Evolutionary conservation across 768 basidiomycete species (phyloP).

Genomic region (Phylloporus rhodoxanthus): DNA sequence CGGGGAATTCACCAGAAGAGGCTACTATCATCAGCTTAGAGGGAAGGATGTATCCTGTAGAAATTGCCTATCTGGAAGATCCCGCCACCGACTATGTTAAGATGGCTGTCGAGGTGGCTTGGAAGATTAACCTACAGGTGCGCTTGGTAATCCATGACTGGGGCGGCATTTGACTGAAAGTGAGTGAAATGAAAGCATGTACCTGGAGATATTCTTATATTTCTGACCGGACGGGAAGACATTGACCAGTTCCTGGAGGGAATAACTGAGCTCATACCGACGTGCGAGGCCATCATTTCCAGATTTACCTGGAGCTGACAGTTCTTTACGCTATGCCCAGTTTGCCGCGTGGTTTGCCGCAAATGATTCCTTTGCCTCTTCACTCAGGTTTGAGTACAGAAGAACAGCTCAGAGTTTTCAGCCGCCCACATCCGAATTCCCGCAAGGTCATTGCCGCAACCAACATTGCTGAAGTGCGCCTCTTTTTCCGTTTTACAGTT

Average conservation of each 20-base stretch:
- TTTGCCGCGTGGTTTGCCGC: slow-evolving; percentile 48
- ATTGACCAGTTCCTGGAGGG: slow-evolving; percentile 85
- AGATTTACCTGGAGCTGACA: slow-evolving; percentile 1
- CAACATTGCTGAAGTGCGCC: slow-evolving; percentile 85
- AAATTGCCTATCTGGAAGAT: slow-evolving; percentile 80
- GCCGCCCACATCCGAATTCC: slow-evolving; percentile 62
- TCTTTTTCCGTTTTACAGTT: not conserved
- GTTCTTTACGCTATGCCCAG: slow-evolving; percentile 24
- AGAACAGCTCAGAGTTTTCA: slow-evolving; percentile 85
- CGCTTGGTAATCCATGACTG: slow-evolving; percentile 5
- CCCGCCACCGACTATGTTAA: slow-evolving; percentile 76
- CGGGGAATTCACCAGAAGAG: slow-evolving; percentile 55
- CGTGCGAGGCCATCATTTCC: slow-evolving; percentile 36
- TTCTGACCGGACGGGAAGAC: slow-evolving; percentile 93
- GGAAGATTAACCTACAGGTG: slow-evolving; percentile 79
- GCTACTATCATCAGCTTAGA: slow-evolving; percentile 85
- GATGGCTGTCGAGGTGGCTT: slow-evolving; percentile 76
- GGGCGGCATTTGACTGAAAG: not conserved
- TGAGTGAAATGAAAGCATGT: slow-evolving; percentile 47
- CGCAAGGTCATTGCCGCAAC: slow-evolving; percentile 91
- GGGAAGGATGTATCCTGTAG: slow-evolving; percentile 92
- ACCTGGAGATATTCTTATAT: slow-evolving; percentile 86
- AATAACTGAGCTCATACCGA: slow-evolving; percentile 70
- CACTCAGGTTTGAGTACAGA: slow-evolving; percentile 86
- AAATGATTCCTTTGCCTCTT: slow-evolving; percentile 65